Evolutionary conservation across 2,329 filamentous ascomycete species (phyloP).

Genomic region (Xylaria sp.): DNA sequence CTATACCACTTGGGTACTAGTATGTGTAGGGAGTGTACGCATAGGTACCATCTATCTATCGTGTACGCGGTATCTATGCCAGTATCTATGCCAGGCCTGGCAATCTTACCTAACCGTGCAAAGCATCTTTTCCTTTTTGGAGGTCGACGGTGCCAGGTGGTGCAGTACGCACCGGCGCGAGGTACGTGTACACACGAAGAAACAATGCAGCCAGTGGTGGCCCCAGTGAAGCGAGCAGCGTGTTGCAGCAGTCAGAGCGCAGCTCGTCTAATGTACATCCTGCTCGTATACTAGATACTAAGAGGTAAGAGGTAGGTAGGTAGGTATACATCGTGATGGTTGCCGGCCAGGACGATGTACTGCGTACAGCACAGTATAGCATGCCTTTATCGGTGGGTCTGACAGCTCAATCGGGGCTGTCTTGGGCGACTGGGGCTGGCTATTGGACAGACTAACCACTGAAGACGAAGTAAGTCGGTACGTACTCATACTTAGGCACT

Average conservation of each 20-base stretch:
- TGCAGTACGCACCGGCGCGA: background rate
- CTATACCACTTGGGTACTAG: no score
- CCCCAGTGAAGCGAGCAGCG: slow-evolving; percentile 26
- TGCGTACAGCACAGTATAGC: no score
- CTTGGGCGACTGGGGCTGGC: slow-evolving; percentile 25
- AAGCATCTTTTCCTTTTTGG: slow-evolving; percentile 1
- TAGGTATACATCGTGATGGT: background rate
- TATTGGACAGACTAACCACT: background rate
- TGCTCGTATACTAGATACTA: no score
- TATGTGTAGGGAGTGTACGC: no score
- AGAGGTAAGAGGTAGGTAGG: no score
- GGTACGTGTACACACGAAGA: slow-evolving; percentile 13
- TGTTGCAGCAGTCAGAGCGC: slow-evolving; percentile 19
- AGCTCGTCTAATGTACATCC: background rate
- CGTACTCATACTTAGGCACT: no score
- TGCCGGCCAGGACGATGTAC: background rate
- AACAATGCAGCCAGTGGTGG: slow-evolving; percentile 21
- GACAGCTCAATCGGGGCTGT: slow-evolving; percentile 27
- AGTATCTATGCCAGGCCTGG: background rate
- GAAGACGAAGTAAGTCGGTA: background rate
- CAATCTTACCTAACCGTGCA: slow-evolving; percentile 19
- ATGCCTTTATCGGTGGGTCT: slow-evolving; percentile 35
- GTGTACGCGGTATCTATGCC: background rate
- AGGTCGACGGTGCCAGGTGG: background rate
- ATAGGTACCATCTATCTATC: no score